A percentile compares a stretch with the other conserved stretches of the same genome.
These are phyloP conservation scores for Verbascum thapsus DNA, from an alignment of 257 asterid species.

Conservation along the genomic window DNA sequence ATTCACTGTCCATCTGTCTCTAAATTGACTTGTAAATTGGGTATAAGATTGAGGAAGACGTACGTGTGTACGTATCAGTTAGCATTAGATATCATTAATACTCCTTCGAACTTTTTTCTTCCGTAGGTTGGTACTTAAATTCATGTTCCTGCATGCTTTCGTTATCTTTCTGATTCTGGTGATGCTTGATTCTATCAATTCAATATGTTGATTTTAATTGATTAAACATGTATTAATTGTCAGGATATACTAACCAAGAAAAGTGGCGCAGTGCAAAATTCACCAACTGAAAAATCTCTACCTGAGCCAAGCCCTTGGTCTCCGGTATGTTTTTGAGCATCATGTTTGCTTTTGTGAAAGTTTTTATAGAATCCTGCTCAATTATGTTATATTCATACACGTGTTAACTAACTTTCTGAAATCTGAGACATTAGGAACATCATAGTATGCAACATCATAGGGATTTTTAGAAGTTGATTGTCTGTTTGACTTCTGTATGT, in stretches of 20 bases:
- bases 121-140: neutral
- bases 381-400: neutral
- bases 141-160: neutral
- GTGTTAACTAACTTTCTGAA: neutral
- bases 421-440: neutral
- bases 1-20: neutral
- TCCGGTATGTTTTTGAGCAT: constrained; percentile 64
- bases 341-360: constrained; percentile 28
- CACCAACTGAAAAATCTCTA: constrained; percentile 80
- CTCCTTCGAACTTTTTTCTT: constrained; percentile 1
- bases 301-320: constrained; percentile 99
- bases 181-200: constrained; percentile 27
- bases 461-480: neutral
- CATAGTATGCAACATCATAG: constrained; percentile 5
- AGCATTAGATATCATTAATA: neutral
- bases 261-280: constrained; percentile 91
- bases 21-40: neutral
- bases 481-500: constrained; percentile 19
- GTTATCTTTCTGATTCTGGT: neutral
- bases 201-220: constrained; percentile 1
- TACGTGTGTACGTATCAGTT: neutral
- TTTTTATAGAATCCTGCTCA: constrained; percentile 11
- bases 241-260: constrained; percentile 85
- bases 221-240: constrained; percentile 29
- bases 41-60: neutral